Base-by-base conservation (phyloP, 2,329 filamentous ascomycete genomes). In the Colletotrichum eleusines region DNA sequence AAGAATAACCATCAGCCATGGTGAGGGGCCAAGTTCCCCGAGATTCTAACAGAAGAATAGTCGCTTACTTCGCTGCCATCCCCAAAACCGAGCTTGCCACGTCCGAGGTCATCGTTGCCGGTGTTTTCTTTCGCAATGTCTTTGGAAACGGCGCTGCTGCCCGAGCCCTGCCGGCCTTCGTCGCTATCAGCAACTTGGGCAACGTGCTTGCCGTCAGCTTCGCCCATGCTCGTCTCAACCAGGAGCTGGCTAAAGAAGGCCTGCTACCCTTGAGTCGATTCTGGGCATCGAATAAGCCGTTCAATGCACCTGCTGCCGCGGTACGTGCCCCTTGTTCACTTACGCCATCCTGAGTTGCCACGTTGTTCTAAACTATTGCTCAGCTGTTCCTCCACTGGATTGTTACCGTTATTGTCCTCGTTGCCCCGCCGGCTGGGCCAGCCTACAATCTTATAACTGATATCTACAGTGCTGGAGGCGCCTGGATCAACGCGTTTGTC, bases 201-300 rank as follows among this genome's bases (percentile, higher is more conserved):
- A 91, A 91, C 62, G 87, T 91, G 0, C 79, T 91, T 11, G 87
- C 87, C 26, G 85, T 90, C 55, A 88, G 84, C 69, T 91, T 90
- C 74, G 84, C 87, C 0, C 87, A 90, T 63, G 81, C 88, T 0
- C 83, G 89, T 0, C 74, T 90, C 12, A 90, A 89, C 73, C 88
- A 90, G 73, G 91, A 93, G 77, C 82, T 93, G 54, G 91, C 88
- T 0, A 92, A 91, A 75, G 91, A 94, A 75, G 90, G 90, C 0
- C 81, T 93, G 6, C 76, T 93, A 18, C 91, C 91, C 0, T 91
- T 86, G 65, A 89, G 88, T 71, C 84, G 84, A 2, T 87, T 93
- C 77, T 93, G 89, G 88, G 91, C 91, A 0, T 92, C 89, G 4
- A 91, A 90, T 75, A 88, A 86, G 79, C 91, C 91, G 0, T 91